A percentile compares a stretch with the other conserved stretches of the same genome.
Evolutionary conservation across 345 rosid genomes (phyloP).

Genomic region (Murraya koenigii): DNA sequence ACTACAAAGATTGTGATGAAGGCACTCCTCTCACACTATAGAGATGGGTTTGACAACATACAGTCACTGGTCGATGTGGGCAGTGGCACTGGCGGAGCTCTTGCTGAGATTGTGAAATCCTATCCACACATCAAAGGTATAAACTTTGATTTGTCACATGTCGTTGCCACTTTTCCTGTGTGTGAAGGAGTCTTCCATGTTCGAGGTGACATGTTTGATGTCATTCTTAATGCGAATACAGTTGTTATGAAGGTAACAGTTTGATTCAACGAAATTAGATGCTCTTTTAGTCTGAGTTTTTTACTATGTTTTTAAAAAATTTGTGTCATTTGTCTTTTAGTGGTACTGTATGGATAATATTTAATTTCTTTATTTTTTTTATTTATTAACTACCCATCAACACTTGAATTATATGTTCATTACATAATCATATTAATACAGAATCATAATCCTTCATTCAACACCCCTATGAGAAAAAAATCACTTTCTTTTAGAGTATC

Average conservation of each 20-base stretch:
- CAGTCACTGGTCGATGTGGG: slow-evolving; percentile 20
- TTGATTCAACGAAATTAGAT: no score
- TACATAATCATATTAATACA: no score
- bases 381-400: no score
- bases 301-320: no score
- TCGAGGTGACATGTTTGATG: slow-evolving; percentile 37
- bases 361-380: no score
- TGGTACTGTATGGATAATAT: no score
- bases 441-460: no score
- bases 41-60: slow-evolving; percentile 11
- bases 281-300: no score
- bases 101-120: slow-evolving; percentile 17
- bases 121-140: slow-evolving; percentile 24
- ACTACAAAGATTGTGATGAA: slow-evolving; percentile 2
- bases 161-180: slow-evolving; percentile 28
- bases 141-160: slow-evolving; percentile 46
- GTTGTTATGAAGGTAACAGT: background rate
- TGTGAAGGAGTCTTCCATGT: slow-evolving; percentile 25
- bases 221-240: slow-evolving; percentile 13
- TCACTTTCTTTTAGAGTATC: no score
- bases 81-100: slow-evolving; percentile 20
- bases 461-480: no score
- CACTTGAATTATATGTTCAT: no score
- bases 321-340: no score
- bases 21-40: background rate